phyloP scores from a whole-genome alignment of 2,329 filamentous ascomycete species.

The Cladosporium sp. region DNA sequence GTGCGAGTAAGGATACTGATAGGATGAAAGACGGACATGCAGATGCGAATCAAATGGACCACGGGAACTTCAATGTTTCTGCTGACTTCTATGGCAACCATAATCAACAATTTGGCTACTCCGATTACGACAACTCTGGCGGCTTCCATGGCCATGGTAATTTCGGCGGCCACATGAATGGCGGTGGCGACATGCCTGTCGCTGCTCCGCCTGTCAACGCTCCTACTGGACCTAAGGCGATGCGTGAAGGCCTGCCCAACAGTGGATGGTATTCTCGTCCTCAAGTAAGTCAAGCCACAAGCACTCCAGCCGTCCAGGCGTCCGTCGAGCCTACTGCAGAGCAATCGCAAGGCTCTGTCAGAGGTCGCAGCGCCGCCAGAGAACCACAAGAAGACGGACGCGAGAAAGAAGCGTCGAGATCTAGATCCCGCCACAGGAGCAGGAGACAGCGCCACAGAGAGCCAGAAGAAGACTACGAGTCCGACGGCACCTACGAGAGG shows the following conservation, averaged over 20 bases:
- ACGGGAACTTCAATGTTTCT: conserved; percentile 8
- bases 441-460: conserved; percentile 54
- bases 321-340: conserved; percentile 7
- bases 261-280: conserved; percentile 60
- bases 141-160: conserved; percentile 52
- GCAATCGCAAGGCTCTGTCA: conserved; percentile 11
- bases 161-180: conserved; percentile 39
- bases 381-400: conserved; percentile 24
- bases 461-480: conserved; percentile 40
- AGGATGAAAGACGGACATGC: not conserved
- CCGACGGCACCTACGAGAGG: conserved; percentile 41
- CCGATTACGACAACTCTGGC: conserved; percentile 30
- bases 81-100: conserved; percentile 12
- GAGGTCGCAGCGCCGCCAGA: conserved; percentile 10
- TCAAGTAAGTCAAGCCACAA: conserved; percentile 18
- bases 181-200: conserved; percentile 4
- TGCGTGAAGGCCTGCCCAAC: conserved; percentile 85
- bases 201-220: conserved; percentile 52
- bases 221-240: conserved; percentile 89
- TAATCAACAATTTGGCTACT: conserved; percentile 6
- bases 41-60: not conserved
- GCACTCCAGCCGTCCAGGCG: not conserved
- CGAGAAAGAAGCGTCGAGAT: conserved; percentile 33
- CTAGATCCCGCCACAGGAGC: conserved; percentile 49
- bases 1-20: not conserved